Conservation (phyloP, 305 asterid genomes). For the Solanum hybrid region DNA sequence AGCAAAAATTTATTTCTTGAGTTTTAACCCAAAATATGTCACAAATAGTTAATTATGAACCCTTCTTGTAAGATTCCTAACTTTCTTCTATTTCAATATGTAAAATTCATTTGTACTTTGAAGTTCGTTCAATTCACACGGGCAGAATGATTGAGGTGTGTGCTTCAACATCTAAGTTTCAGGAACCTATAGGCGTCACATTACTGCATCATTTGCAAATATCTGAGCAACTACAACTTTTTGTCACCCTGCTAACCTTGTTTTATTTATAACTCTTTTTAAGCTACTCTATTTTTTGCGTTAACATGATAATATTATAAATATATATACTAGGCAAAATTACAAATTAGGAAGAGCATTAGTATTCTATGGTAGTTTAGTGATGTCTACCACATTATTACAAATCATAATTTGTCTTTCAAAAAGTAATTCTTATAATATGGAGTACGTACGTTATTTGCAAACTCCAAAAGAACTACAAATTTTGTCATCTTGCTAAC, state of each 20-base stretch:
- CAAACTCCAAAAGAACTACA: neutral
- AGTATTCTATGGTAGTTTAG: neutral
- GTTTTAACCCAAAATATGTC: neutral
- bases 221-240: neutral
- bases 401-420: neutral
- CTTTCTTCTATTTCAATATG: neutral
- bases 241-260: neutral
- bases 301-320: neutral
- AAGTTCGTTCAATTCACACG: neutral
- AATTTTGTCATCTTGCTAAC: neutral
- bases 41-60: neutral
- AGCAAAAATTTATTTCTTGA: neutral
- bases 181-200: neutral
- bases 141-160: fast-evolving
- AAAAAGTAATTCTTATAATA: neutral
- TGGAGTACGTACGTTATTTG: neutral
- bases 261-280: neutral
- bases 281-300: neutral
- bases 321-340: neutral
- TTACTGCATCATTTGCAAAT: neutral
- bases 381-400: neutral
- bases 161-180: neutral
- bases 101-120: neutral
- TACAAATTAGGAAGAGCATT: neutral
- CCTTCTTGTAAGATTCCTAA: neutral